These are phyloP conservation scores for Gloeostereum incarnatum DNA, from an alignment of 768 basidiomycete genomes.

Conservation along the genomic window DNA sequence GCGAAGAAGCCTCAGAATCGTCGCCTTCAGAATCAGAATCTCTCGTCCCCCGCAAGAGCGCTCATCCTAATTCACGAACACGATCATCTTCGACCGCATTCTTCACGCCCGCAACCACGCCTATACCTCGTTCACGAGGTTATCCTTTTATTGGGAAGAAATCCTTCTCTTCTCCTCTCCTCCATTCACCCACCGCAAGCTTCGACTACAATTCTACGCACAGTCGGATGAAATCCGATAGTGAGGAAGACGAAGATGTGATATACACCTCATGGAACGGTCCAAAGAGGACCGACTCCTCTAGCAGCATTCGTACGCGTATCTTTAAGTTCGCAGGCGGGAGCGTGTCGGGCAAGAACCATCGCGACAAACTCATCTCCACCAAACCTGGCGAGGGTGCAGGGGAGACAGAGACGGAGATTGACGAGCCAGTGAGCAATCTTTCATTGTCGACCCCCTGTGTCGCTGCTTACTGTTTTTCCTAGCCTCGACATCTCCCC, in stretches of 20 bases:
- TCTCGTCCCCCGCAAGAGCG: too few relatives aligned
- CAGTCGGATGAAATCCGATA: constrained; percentile 20
- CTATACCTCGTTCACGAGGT: too few relatives aligned
- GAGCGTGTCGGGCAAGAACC: constrained; percentile 11
- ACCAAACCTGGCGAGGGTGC: constrained; percentile 55
- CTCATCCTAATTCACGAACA: too few relatives aligned
- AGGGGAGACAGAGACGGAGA: constrained; percentile 74
- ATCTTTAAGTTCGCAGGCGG: constrained; percentile 18
- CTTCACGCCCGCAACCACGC: too few relatives aligned
- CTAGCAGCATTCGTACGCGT: constrained; percentile 19
- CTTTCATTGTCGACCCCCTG: constrained; percentile 3
- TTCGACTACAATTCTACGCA: too few relatives aligned
- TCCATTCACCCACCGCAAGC: too few relatives aligned
- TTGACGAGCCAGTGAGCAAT: constrained; percentile 60
- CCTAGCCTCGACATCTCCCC: constrained; percentile 55
- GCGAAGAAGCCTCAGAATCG: too few relatives aligned
- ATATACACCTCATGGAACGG: constrained; percentile 19
- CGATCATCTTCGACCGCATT: too few relatives aligned
- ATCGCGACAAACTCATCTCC: constrained; percentile 42
- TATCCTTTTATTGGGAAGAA: too few relatives aligned
- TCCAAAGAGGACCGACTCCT: constrained; percentile 7
- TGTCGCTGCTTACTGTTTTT: constrained; percentile 1
- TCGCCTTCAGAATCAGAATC: too few relatives aligned
- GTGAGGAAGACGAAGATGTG: constrained; percentile 23
- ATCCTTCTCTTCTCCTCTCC: too few relatives aligned